Conservation (phyloP, 2,329 filamentous ascomycete genomes). For the Camptophora hylomeconis region DNA sequence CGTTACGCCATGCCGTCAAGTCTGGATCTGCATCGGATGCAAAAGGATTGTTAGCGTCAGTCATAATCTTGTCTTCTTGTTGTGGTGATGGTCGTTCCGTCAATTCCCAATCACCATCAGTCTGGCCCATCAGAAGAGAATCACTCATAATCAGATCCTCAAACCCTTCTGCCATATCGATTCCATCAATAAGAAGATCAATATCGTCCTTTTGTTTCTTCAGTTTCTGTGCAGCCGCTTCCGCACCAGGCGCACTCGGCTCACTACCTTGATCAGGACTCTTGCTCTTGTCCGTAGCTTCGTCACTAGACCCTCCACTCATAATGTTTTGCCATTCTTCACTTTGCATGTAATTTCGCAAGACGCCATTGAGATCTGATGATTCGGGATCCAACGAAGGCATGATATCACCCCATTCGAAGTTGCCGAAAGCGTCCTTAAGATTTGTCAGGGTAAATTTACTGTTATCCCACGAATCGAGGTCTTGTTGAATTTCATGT, state of each 20-base stretch:
- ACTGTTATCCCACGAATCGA: slow-evolving; percentile 12
- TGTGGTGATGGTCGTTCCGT: too few relatives aligned
- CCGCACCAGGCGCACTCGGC: background rate
- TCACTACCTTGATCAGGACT: slow-evolving; percentile 4
- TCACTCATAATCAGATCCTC: too few relatives aligned
- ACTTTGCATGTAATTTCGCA: slow-evolving; percentile 8
- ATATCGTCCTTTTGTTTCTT: slow-evolving; percentile 1
- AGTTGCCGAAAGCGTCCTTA: slow-evolving; percentile 12
- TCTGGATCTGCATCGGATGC: too few relatives aligned
- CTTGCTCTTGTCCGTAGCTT: slow-evolving; percentile 3
- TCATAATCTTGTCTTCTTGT: too few relatives aligned
- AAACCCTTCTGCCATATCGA: too few relatives aligned
- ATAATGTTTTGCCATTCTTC: slow-evolving; percentile 2
- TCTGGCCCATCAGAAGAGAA: too few relatives aligned
- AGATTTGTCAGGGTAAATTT: slow-evolving; percentile 13
- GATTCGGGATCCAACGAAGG: slow-evolving; percentile 10
- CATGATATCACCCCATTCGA: slow-evolving; percentile 15
- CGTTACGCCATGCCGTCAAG: too few relatives aligned
- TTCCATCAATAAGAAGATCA: slow-evolving; percentile 1
- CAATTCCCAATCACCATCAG: too few relatives aligned
- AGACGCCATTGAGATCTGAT: slow-evolving; percentile 9
- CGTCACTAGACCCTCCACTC: slow-evolving; percentile 4
- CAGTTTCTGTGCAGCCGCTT: background rate
- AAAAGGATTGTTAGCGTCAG: too few relatives aligned
- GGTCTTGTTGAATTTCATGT: slow-evolving; percentile 2